These are phyloP conservation scores for Mesembryanthemum crystallinum DNA, from an alignment of 148 eudicot genomes.

Conservation along the genomic window DNA sequence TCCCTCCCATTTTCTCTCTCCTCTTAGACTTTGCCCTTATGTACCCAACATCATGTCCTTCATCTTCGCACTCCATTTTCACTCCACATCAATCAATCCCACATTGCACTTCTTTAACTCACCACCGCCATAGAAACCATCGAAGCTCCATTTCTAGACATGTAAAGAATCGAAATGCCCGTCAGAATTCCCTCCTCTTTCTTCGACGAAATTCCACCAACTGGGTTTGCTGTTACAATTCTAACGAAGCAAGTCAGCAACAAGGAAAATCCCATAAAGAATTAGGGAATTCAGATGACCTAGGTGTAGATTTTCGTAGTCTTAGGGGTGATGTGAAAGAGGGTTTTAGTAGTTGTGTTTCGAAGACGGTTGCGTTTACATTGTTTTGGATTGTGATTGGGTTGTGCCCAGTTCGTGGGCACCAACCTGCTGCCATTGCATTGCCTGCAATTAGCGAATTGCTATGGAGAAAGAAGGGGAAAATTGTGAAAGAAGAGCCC, in stretches of 20 bases:
- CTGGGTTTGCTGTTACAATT: conserved; percentile 26
- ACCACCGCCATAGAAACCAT: conserved; percentile 22
- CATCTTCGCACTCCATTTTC: conserved; percentile 24
- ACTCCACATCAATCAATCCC: conserved; percentile 23
- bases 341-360: conserved; percentile 26
- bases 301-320: conserved; percentile 2
- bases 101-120: conserved; percentile 20
- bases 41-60: conserved; percentile 25
- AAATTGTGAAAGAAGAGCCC: conserved; percentile 23
- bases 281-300: neutral
- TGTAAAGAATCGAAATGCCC: conserved; percentile 15
- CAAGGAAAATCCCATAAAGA: conserved; percentile 10
- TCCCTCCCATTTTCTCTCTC: neutral
- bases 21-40: neutral
- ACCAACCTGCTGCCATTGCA: conserved; percentile 39
- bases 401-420: conserved; percentile 50
- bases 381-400: conserved; percentile 55
- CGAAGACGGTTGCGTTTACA: conserved; percentile 42
- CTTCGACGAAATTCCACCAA: conserved; percentile 8
- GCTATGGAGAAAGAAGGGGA: conserved; percentile 35
- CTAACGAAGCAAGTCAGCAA: conserved; percentile 5
- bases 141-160: conserved; percentile 5
- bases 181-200: conserved; percentile 1
- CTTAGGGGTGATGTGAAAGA: conserved; percentile 16
- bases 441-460: conserved; percentile 36